A percentile compares a stretch with the other conserved stretches of the same genome.
Conservation (phyloP, 2,329 filamentous ascomycete genomes). For the Thielaviopsis musarum region DNA sequence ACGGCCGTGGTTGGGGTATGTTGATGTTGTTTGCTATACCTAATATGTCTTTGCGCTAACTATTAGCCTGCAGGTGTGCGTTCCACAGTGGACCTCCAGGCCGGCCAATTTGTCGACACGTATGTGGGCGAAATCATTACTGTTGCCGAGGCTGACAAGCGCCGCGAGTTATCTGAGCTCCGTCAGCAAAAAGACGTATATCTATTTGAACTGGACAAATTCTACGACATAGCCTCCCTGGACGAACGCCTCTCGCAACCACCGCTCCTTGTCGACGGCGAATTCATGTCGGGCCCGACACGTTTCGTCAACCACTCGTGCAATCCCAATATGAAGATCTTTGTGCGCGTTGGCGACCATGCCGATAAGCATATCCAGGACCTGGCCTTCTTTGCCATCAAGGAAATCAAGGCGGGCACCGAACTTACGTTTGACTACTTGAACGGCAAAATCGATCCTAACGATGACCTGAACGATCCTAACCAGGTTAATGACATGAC, state of each 20-base stretch:
- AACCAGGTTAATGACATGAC: constrained; percentile 35
- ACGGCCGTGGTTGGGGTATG: constrained; percentile 56
- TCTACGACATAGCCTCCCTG: constrained; percentile 38
- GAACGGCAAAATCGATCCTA: constrained; percentile 40
- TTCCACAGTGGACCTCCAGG: constrained; percentile 43
- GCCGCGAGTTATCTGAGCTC: constrained; percentile 38
- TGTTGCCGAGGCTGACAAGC: constrained; percentile 42
- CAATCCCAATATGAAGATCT: constrained; percentile 62
- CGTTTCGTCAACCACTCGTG: constrained; percentile 76
- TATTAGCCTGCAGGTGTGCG: constrained; percentile 34
- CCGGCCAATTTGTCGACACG: constrained; percentile 63
- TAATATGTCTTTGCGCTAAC: too few relatives aligned
- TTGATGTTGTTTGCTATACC: constrained; percentile 2
- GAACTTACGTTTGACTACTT: constrained; percentile 73
- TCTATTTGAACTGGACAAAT: constrained; percentile 70
- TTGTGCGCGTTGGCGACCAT: constrained; percentile 62
- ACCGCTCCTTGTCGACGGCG: constrained; percentile 49
- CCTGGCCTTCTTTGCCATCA: constrained; percentile 56
- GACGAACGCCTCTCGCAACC: constrained; percentile 38
- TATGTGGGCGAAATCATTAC: constrained; percentile 62
- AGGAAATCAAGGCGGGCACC: constrained; percentile 44
- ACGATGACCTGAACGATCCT: constrained; percentile 24
- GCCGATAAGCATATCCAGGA: constrained; percentile 60
- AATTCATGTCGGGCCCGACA: constrained; percentile 61
- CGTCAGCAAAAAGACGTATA: constrained; percentile 57